These are phyloP conservation scores for Perkinsus olseni DNA, from an alignment of 169 alveolate species.

Conservation along the genomic window DNA sequence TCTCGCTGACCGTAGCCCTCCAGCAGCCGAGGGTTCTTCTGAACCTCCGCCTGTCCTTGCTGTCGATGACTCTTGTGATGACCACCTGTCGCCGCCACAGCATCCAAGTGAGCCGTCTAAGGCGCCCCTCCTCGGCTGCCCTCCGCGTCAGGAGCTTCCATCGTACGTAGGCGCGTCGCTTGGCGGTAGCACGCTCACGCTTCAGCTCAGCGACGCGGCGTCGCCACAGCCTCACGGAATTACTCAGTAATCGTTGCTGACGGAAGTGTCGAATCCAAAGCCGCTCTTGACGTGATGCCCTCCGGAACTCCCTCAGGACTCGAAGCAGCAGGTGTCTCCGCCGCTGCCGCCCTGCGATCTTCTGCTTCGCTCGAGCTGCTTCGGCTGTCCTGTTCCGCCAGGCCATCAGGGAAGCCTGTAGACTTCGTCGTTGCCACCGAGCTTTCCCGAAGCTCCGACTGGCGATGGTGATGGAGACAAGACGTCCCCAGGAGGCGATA, in stretches of 20 bases:
- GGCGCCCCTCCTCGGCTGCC: background rate
- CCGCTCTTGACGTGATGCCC: background rate
- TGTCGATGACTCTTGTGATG: background rate
- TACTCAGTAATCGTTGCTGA: background rate
- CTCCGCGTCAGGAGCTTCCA: background rate
- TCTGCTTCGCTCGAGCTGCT: background rate
- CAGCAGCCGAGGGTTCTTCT: background rate
- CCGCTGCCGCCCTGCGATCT: background rate
- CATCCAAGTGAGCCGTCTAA: background rate
- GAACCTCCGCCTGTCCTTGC: background rate
- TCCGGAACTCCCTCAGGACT: background rate
- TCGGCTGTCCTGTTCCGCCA: background rate
- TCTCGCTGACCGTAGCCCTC: background rate
- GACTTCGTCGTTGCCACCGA: background rate
- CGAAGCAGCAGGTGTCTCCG: background rate
- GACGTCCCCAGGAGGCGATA: background rate
- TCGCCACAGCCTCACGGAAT: background rate
- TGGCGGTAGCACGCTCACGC: background rate
- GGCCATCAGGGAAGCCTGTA: background rate
- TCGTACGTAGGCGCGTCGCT: background rate
- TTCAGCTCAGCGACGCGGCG: background rate
- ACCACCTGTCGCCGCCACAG: background rate
- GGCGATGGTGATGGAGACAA: background rate
- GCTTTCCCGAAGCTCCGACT: background rate
- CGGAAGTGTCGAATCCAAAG: background rate